These are phyloP conservation scores for Termitomyces sp. DNA, from an alignment of 768 basidiomycete genomes.

Conservation along the genomic window DNA sequence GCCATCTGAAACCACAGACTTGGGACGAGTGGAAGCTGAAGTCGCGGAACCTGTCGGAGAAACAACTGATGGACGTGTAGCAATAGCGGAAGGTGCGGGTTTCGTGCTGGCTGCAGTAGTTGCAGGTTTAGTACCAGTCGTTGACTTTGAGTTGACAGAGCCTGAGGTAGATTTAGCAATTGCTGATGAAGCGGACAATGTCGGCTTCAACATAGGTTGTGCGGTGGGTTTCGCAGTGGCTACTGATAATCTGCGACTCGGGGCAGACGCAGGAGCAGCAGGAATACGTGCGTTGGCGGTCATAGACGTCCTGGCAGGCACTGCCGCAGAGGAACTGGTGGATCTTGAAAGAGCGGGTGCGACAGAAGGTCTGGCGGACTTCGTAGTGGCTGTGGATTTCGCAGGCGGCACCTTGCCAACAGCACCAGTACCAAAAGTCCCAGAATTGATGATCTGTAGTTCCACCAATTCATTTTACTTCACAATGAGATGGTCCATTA, in stretches of 20 bases:
- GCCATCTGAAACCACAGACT: constrained; percentile 63
- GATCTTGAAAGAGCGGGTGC: constrained; percentile 30
- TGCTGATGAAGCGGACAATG: constrained; percentile 37
- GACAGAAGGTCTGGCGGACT: constrained; percentile 12
- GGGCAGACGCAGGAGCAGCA: constrained; percentile 26
- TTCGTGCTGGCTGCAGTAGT: constrained; percentile 20
- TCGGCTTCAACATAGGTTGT: constrained; percentile 26
- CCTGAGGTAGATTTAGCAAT: constrained; percentile 29
- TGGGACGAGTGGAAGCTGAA: constrained; percentile 49
- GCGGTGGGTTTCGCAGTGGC: constrained; percentile 32
- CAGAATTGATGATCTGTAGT: constrained; percentile 54
- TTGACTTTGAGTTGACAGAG: constrained; percentile 19
- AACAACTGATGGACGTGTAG: constrained; percentile 43
- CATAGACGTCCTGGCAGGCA: constrained; percentile 33
- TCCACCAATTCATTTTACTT: background rate
- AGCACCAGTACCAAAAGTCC: constrained; percentile 57
- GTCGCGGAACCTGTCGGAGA: constrained; percentile 50
- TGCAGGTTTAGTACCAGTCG: background rate
- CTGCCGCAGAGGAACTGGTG: constrained; percentile 29
- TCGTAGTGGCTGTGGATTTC: constrained; percentile 30
- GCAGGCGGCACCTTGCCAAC: constrained; percentile 36
- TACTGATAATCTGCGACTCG: constrained; percentile 39
- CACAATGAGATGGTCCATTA: background rate
- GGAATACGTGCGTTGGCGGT: constrained; percentile 23
- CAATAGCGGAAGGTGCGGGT: constrained; percentile 25